Conservation (phyloP, 805 yeast species). For the Schizosaccharomyces cryophilus region DNA sequence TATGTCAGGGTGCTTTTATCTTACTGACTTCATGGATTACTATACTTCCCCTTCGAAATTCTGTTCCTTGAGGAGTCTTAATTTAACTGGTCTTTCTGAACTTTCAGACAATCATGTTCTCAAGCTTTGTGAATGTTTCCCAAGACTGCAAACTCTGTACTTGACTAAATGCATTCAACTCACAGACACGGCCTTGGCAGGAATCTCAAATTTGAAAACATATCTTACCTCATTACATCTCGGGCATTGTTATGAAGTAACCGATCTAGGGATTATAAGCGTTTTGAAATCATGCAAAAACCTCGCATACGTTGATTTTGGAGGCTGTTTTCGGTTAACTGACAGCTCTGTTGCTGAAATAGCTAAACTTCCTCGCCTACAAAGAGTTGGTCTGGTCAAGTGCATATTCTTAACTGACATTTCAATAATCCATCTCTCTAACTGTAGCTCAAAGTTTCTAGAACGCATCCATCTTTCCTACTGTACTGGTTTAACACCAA, state of each 20-base stretch:
- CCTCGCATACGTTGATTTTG: conserved; percentile 78
- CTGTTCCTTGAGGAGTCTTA: conserved; percentile 44
- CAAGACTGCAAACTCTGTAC: conserved; percentile 65
- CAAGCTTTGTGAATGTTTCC: conserved; percentile 49
- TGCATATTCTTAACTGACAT: conserved; percentile 70
- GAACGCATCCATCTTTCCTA: conserved; percentile 87
- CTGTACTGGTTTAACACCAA: conserved; percentile 55
- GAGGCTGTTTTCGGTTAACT: conserved; percentile 77
- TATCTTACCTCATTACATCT: conserved; percentile 71
- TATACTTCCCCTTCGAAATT: not conserved
- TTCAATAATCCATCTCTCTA: conserved; percentile 39
- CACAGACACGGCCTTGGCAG: conserved; percentile 55
- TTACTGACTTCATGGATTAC: conserved; percentile 30
- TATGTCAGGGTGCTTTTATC: conserved; percentile 37
- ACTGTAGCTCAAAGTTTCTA: conserved; percentile 44
- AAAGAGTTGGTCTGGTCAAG: conserved; percentile 82
- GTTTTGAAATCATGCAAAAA: conserved; percentile 59
- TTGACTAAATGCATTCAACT: conserved; percentile 70
- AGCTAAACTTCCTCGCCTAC: conserved; percentile 49
- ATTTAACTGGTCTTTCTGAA: conserved; percentile 59
- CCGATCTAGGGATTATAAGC: conserved; percentile 63
- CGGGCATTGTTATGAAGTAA: conserved; percentile 78
- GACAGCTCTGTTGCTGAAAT: conserved; percentile 57
- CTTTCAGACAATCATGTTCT: conserved; percentile 61
- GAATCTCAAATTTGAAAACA: conserved; percentile 49